Evolutionary conservation across 2,329 filamentous ascomycete genomes (phyloP), one percentile per base, ranked within the genome.

Genomic region (Venturia pyrina): DNA sequence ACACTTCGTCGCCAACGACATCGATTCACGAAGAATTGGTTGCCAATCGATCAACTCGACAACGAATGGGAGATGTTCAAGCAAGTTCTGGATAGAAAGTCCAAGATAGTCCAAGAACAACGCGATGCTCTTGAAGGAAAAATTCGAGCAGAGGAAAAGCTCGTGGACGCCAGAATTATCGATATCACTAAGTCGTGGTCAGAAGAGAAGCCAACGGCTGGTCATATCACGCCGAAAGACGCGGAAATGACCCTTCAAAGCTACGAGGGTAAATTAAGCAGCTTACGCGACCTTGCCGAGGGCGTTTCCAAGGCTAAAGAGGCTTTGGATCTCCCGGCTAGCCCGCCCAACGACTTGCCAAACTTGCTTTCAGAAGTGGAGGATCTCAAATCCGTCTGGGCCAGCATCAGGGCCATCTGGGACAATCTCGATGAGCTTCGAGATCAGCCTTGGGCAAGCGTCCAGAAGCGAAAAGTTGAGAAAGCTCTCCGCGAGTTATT

Each of bases 371-470:
- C 98, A 75, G 95, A 99, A 78, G 92, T 99, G 2, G 91, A 96
- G 68, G 95, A 99, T 76, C 99, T 99, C 80, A 96, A 96, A 78
- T 97, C 93, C 24, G 95, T 99, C 11, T 99, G 95, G 95, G 90
- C 93, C 41, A 93, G 90, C 62, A 81, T 99, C 62, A 93, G 91
- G 32, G 96, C 93, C 6, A 96, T 99, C 68, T 99, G 95, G 95
- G 90, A 91, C 75, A 96, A 90, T 73, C 81, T 99, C 67, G 95
- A 97, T 72, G 93, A 98, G 72, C 89, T 97, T 19, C 87, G 91
- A 40, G 96, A 99, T 72, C 89, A 87, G 64, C 83, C 96, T 1
- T 99, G 96, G 96, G 96, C 89, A 66, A 96, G 91, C 73, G 90
- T 99, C 1, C 92, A 98, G 74, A 93, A 96, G 10, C 86, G 95